These are phyloP conservation scores for Leptographium galeiforme DNA, from an alignment of 2,329 filamentous ascomycete genomes.

Conservation along the genomic window DNA sequence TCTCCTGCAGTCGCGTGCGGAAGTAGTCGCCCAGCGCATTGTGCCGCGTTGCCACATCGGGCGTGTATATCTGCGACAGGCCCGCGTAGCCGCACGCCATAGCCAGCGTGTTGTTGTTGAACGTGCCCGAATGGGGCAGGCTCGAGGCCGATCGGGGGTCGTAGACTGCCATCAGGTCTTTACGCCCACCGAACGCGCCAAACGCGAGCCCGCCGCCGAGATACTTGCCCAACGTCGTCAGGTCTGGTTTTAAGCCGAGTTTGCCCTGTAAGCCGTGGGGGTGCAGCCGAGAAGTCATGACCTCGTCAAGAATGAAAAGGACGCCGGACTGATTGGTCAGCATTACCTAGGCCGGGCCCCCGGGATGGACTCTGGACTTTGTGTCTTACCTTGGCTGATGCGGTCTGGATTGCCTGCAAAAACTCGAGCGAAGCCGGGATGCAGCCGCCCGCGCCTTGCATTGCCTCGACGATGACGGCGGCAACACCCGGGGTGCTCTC, in stretches of 20 bases:
- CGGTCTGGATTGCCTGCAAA: slow-evolving; percentile 32
- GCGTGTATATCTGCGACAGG: slow-evolving; percentile 22
- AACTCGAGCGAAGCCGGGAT: slow-evolving; percentile 38
- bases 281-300: slow-evolving; percentile 52
- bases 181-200: slow-evolving; percentile 42
- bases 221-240: slow-evolving; percentile 44
- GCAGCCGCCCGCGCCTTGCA: slow-evolving; percentile 49
- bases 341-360: background rate
- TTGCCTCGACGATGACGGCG: slow-evolving; percentile 49
- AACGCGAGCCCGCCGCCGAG: slow-evolving; percentile 45
- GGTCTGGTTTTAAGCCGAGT: slow-evolving; percentile 41
- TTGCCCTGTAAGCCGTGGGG: slow-evolving; percentile 45
- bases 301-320: slow-evolving; percentile 55
- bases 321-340: slow-evolving; percentile 21
- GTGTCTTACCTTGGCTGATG: slow-evolving; percentile 23
- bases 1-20: slow-evolving; percentile 18
- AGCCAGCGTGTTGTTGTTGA: slow-evolving; percentile 40
- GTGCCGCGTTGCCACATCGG: slow-evolving; percentile 18
- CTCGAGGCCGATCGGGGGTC: slow-evolving; percentile 33
- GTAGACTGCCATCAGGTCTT: slow-evolving; percentile 59
- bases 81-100: slow-evolving; percentile 40
- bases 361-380: slow-evolving; percentile 13
- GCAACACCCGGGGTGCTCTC: slow-evolving; percentile 28
- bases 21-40: slow-evolving; percentile 19
- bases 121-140: slow-evolving; percentile 43